Conservation (phyloP, 148 eudicot species). For the Chenopodium formosanum region DNA sequence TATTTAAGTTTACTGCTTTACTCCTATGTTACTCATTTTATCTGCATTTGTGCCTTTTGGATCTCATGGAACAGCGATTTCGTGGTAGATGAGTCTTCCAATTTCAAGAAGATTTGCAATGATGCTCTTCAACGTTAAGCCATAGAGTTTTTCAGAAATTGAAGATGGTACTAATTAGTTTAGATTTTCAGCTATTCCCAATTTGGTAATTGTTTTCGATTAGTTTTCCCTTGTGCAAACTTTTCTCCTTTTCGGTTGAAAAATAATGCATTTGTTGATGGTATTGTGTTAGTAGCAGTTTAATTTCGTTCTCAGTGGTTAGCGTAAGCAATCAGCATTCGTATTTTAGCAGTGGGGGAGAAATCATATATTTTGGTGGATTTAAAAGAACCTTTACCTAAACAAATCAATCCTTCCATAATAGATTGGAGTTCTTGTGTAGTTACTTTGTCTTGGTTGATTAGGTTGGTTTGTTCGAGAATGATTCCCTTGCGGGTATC, state of each 20-base stretch:
- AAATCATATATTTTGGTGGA: not conserved
- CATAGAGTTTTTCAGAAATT: slow-evolving; percentile 4
- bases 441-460: too few species aligned
- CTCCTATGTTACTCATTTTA: not conserved
- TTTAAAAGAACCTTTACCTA: not conserved
- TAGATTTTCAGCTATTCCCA: not conserved
- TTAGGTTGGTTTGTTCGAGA: too few species aligned
- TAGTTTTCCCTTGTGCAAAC: not conserved
- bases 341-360: not conserved
- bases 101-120: slow-evolving; percentile 80
- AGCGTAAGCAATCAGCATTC: not conserved
- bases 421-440: too few species aligned
- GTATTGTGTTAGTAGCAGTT: not conserved
- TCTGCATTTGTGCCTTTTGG: not conserved
- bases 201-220: slow-evolving; percentile 5
- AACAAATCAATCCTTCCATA: too few species aligned
- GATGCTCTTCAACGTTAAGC: slow-evolving; percentile 53
- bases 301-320: not conserved
- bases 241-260: not conserved
- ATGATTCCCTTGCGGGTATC: too few species aligned
- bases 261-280: not conserved
- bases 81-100: slow-evolving; percentile 70
- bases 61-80: slow-evolving; percentile 55
- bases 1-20: not conserved
- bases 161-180: slow-evolving; percentile 7